These are phyloP conservation scores for Collybiopsis luxurians DNA, from an alignment of 768 basidiomycete genomes.

Conservation along the genomic window DNA sequence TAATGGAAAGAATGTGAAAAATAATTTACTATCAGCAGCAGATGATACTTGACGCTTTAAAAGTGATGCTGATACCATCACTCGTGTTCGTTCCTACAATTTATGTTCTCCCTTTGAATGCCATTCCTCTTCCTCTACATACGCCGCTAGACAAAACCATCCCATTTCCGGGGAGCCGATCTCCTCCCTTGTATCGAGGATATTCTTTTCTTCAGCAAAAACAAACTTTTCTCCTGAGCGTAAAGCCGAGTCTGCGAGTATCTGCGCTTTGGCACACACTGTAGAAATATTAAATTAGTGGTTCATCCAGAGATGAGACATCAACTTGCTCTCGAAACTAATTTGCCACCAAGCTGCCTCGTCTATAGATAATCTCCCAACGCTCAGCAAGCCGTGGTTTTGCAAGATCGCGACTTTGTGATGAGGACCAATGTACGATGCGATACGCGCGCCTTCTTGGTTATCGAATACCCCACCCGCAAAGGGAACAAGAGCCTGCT, in stretches of 20 bases:
- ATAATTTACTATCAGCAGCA: too few relatives aligned
- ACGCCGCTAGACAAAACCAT: constrained; percentile 3
- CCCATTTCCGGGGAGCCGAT: constrained; percentile 5
- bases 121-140: constrained; percentile 6
- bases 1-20: too few relatives aligned
- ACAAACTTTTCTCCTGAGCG: not conserved
- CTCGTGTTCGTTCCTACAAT: too few relatives aligned
- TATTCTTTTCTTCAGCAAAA: not conserved
- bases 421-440: not conserved
- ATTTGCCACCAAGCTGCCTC: constrained; percentile 7
- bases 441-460: constrained; percentile 5
- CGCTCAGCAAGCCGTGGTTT: not conserved
- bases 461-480: constrained; percentile 4
- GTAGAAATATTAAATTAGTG: not conserved
- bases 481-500: constrained; percentile 5
- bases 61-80: too few relatives aligned
- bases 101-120: constrained; percentile 2
- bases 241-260: constrained; percentile 4
- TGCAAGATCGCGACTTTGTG: constrained; percentile 3
- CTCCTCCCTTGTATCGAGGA: constrained; percentile 2
- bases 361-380: constrained; percentile 2
- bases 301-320: not conserved
- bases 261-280: constrained; percentile 7
- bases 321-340: not conserved
- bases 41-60: too few relatives aligned